Percentiles rank a stretch among this genome's conserved stretches.
These are phyloP conservation scores for Claviceps pazoutovae DNA, from an alignment of 2,329 filamentous ascomycete genomes.

Conservation along the genomic window DNA sequence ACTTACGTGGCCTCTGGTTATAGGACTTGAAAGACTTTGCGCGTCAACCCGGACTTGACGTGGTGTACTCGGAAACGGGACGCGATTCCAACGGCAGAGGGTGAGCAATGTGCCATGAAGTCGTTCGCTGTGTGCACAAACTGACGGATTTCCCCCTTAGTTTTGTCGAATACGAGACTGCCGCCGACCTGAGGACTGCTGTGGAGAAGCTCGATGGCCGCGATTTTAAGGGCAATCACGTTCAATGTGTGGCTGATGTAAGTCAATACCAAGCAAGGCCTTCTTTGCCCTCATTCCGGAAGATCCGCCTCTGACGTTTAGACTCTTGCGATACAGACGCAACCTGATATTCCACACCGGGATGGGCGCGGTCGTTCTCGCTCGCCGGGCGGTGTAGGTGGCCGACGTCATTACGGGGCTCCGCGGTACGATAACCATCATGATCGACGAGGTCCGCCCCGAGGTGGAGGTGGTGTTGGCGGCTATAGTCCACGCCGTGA, in stretches of 20 bases:
- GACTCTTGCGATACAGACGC: constrained; percentile 40
- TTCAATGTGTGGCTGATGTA: constrained; percentile 82
- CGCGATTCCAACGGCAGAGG: constrained; percentile 86
- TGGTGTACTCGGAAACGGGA: constrained; percentile 93
- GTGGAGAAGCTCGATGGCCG: constrained; percentile 88
- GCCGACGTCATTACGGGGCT: constrained; percentile 48
- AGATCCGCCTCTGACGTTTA: not conserved
- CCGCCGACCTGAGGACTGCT: constrained; percentile 73
- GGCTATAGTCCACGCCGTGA: constrained; percentile 64
- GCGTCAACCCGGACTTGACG: constrained; percentile 88
- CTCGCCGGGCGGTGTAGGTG: constrained; percentile 36
- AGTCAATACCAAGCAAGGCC: constrained; percentile 18
- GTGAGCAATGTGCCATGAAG: constrained; percentile 36
- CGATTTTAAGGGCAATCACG: constrained; percentile 82
- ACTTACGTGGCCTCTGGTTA: constrained; percentile 71
- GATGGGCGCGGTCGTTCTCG: constrained; percentile 61
- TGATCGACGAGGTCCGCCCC: constrained; percentile 58
- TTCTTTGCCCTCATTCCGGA: not conserved
- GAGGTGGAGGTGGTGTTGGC: constrained; percentile 40
- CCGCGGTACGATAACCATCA: constrained; percentile 64
- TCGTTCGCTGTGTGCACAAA: not conserved
- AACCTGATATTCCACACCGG: constrained; percentile 59
- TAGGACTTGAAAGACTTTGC: constrained; percentile 99
- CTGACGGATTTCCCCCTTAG: constrained; percentile 28
- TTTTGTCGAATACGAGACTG: constrained; percentile 96